Conservation (phyloP, 495 filamentous ascomycete genomes). For the Xylaria curta region DNA sequence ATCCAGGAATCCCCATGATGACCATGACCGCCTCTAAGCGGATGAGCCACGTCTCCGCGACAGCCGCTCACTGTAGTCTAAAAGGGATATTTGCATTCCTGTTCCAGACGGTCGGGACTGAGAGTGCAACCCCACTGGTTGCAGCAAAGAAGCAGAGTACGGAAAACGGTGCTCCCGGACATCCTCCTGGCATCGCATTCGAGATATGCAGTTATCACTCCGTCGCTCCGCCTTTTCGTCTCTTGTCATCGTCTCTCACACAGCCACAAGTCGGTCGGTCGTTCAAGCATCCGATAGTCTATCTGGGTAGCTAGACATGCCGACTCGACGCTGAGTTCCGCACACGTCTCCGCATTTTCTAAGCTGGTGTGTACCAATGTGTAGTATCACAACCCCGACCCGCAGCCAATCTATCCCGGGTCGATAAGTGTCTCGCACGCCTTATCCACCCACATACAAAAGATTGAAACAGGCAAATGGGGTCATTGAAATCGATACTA, state of each 20-base stretch:
- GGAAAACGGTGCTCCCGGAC: conserved; percentile 11
- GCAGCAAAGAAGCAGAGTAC: not conserved
- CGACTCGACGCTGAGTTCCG: not conserved
- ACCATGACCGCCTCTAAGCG: not conserved
- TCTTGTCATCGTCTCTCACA: conserved; percentile 4
- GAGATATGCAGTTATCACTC: not conserved
- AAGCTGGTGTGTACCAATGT: not conserved
- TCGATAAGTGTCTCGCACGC: conserved; percentile 7
- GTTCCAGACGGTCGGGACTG: conserved; percentile 27
- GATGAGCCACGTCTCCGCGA: conserved; percentile 18
- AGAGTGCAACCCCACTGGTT: conserved; percentile 15
- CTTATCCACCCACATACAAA: conserved; percentile 1
- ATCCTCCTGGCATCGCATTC: conserved; percentile 2
- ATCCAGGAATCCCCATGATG: conserved; percentile 1
- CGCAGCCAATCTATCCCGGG: conserved; percentile 6
- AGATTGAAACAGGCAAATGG: conserved; percentile 13
- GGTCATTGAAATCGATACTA: not conserved
- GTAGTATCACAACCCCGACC: not conserved
- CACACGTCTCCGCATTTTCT: conserved; percentile 13
- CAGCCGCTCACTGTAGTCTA: conserved; percentile 20
- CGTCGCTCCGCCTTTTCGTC: conserved; percentile 19
- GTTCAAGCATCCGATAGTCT: not conserved
- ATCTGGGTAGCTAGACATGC: conserved; percentile 10
- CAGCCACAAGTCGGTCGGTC: conserved; percentile 14
- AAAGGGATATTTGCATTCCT: conserved; percentile 17